Conservation (phyloP, 1,284 basidiomycete species). For the Sporisorium reilianum region DNA sequence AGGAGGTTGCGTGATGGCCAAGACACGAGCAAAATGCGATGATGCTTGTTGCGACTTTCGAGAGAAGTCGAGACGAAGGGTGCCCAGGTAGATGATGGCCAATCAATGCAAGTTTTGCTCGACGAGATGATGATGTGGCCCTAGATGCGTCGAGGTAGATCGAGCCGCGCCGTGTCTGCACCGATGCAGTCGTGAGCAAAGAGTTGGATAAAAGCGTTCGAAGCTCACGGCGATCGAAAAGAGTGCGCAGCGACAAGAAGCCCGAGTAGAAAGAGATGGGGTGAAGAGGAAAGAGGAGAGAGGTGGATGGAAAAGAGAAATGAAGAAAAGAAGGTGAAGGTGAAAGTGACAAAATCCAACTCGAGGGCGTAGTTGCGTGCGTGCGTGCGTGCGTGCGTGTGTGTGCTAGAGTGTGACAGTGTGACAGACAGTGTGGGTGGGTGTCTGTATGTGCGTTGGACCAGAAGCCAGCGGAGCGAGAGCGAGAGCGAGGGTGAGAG, state of each 20-base stretch:
- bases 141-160: neutral
- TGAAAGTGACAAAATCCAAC: neutral
- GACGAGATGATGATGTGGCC: neutral
- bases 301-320: neutral
- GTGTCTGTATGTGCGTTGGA: neutral
- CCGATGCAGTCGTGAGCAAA: constrained; percentile 4
- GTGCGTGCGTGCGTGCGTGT: neutral
- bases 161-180: constrained; percentile 1
- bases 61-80: neutral
- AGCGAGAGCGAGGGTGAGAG: constrained; percentile 5
- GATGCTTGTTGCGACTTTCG: neutral
- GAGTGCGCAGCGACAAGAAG: neutral
- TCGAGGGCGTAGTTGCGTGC: constrained; percentile 2
- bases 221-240: constrained; percentile 3
- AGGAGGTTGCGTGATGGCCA: neutral
- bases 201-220: neutral
- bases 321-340: constrained; percentile 10
- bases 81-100: neutral
- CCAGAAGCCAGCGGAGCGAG: constrained; percentile 21
- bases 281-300: constrained; percentile 15
- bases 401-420: neutral
- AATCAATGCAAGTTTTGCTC: neutral
- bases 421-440: too few relatives aligned
- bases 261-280: constrained; percentile 1
- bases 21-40: neutral